Percentiles rank a stretch among this genome's conserved stretches.
Conservation (phyloP, 345 rosid genomes). For the Moricandia arvensis region DNA sequence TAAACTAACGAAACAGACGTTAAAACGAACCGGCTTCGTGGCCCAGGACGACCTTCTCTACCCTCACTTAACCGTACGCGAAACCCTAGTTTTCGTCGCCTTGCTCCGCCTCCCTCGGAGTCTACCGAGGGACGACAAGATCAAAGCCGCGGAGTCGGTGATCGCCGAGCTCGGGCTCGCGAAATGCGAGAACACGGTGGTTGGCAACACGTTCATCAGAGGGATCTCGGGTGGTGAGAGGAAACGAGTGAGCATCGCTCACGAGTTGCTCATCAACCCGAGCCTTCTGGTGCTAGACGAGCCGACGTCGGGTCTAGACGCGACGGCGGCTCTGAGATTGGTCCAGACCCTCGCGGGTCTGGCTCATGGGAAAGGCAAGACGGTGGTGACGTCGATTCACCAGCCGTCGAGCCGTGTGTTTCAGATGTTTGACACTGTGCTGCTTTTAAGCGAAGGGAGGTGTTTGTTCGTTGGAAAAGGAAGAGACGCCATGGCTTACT, state of each 20-base stretch:
- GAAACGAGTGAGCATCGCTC: constrained; percentile 89
- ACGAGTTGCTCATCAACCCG: constrained; percentile 84
- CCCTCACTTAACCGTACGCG: constrained; percentile 91
- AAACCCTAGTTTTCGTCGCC: constrained; percentile 76
- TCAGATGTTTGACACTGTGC: constrained; percentile 78
- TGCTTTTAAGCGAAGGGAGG: constrained; percentile 79
- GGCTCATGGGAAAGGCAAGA: constrained; percentile 64
- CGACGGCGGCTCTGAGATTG: constrained; percentile 78
- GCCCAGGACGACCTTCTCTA: constrained; percentile 90
- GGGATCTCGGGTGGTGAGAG: constrained; percentile 95
- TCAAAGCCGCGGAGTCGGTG: constrained; percentile 57
- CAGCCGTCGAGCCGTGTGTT: constrained; percentile 91
- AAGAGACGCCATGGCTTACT: constrained; percentile 62
- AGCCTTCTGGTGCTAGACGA: constrained; percentile 82
- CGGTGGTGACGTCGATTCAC: constrained; percentile 82
- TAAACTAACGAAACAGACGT: constrained; percentile 45
- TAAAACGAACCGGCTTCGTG: constrained; percentile 80
- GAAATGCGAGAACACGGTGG: constrained; percentile 80
- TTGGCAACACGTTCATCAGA: constrained; percentile 80
- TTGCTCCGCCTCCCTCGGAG: constrained; percentile 65
- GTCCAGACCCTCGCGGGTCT: constrained; percentile 54
- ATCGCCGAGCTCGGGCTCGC: constrained; percentile 66
- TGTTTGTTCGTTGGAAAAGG: constrained; percentile 78
- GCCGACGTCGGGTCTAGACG: constrained; percentile 92
- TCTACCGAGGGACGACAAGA: constrained; percentile 51